A percentile compares a stretch with the other conserved stretches of the same genome.
These are phyloP conservation scores for Geoglossum glabrum DNA, from an alignment of 495 filamentous ascomycete genomes.

Conservation along the genomic window DNA sequence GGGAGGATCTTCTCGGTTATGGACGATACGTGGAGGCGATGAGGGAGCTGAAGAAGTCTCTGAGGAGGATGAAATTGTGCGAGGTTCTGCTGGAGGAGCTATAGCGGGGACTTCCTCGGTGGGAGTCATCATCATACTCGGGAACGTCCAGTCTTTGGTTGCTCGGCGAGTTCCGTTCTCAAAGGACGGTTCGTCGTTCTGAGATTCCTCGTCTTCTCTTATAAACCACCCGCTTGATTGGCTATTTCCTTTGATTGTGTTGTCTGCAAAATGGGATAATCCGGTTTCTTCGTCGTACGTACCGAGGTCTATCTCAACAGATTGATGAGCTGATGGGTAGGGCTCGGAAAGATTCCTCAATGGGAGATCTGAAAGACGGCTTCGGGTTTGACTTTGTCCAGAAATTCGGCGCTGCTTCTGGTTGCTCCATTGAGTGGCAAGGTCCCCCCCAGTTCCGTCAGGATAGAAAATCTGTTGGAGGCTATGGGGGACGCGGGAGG, in stretches of 20 bases:
- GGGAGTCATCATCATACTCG: slow-evolving; percentile 7
- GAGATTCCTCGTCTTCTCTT: slow-evolving; percentile 17
- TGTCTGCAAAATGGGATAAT: slow-evolving; percentile 33
- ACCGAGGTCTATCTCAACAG: slow-evolving; percentile 38
- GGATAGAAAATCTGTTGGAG: slow-evolving; percentile 4
- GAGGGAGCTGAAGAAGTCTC: not conserved
- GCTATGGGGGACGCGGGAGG: not conserved
- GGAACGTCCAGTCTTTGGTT: slow-evolving; percentile 22
- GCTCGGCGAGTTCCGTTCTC: slow-evolving; percentile 15
- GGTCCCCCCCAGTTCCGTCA: not conserved
- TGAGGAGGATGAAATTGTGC: not conserved
- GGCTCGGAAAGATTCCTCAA: slow-evolving; percentile 28
- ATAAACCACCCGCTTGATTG: slow-evolving; percentile 16
- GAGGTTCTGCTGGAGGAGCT: not conserved
- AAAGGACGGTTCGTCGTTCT: slow-evolving; percentile 11
- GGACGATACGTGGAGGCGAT: not conserved
- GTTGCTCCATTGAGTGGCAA: not conserved
- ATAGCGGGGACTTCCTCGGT: not conserved
- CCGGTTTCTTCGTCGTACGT: slow-evolving; percentile 13
- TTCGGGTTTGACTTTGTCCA: slow-evolving; percentile 20
- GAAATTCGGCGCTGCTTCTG: slow-evolving; percentile 29
- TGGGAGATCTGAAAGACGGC: slow-evolving; percentile 28
- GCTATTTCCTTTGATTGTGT: slow-evolving; percentile 31
- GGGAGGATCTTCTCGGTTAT: not conserved
- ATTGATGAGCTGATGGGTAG: slow-evolving; percentile 23